phyloP scores from a whole-genome alignment of 352 stramenopile species.

The Thraustochytrium sp. region DNA sequence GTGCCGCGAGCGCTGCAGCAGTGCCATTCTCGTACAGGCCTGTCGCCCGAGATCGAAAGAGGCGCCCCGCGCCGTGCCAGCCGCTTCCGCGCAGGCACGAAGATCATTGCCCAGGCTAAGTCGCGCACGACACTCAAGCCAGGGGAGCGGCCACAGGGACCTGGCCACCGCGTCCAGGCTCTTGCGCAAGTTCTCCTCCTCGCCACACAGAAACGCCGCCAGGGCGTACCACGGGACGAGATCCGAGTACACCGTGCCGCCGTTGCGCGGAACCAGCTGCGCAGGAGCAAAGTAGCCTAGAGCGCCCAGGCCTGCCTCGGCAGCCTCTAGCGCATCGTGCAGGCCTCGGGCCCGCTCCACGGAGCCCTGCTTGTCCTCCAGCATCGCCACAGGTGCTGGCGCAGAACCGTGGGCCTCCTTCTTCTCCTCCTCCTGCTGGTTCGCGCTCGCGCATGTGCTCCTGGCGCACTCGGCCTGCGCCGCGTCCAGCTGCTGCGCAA shows the following conservation, averaged over 20 bases:
- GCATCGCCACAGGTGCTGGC: too few relatives aligned
- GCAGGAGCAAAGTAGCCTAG: neutral
- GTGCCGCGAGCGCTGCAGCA: too few relatives aligned
- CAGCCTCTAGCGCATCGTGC: neutral
- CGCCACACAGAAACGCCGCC: neutral
- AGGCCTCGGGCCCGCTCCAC: too few relatives aligned
- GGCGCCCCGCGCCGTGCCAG: neutral
- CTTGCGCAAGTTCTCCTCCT: neutral
- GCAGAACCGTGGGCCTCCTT: too few relatives aligned
- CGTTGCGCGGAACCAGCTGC: neutral
- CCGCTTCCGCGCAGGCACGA: neutral
- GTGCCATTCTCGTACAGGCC: neutral
- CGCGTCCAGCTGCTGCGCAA: too few relatives aligned
- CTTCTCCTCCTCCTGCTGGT: too few relatives aligned
- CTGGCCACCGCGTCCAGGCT: neutral
- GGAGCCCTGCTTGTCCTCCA: too few relatives aligned
- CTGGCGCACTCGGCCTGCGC: too few relatives aligned
- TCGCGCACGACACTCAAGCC: neutral
- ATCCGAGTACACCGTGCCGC: neutral
- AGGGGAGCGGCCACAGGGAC: neutral
- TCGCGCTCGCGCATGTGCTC: too few relatives aligned
- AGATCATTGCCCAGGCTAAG: too few relatives aligned
- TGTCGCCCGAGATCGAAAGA: neutral
- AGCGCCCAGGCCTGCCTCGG: neutral
- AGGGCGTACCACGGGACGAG: neutral